phyloP scores from a whole-genome alignment of 306 rosid genomes.

The Rosa lucieae region DNA sequence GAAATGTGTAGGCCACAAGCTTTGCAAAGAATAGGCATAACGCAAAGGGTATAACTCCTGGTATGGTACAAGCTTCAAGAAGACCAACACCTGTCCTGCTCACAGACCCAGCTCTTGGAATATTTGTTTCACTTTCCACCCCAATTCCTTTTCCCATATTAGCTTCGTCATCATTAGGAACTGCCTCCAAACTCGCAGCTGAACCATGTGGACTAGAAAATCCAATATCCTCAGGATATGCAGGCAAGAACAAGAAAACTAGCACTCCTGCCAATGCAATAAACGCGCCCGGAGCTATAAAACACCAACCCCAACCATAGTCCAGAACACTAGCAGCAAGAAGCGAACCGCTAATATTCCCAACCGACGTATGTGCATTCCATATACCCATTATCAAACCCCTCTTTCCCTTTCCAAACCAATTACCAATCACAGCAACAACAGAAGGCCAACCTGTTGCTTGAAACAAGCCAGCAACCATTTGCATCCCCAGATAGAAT shows the following conservation, averaged over 20 bases:
- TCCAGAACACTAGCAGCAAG: conserved; percentile 73
- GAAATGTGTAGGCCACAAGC: conserved; percentile 84
- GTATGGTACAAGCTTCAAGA: conserved; percentile 67
- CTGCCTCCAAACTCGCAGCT: conserved; percentile 20
- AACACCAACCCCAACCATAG: conserved; percentile 93
- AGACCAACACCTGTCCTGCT: conserved; percentile 56
- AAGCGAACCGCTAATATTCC: conserved; percentile 75
- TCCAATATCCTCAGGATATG: conserved; percentile 71
- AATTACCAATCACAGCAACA: conserved; percentile 81
- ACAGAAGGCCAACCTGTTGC: conserved; percentile 94
- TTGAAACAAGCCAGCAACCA: conserved; percentile 76
- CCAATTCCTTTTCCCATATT: conserved; percentile 11
- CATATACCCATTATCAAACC: conserved; percentile 85
- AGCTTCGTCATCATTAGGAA: conserved; percentile 44
- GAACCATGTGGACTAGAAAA: conserved; percentile 32
- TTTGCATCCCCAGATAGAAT: conserved; percentile 61
- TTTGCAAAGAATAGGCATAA: conserved; percentile 82
- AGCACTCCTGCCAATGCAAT: conserved; percentile 58
- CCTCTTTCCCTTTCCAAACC: conserved; percentile 83
- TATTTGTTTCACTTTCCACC: conserved; percentile 15
- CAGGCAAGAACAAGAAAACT: conserved; percentile 60
- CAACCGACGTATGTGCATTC: conserved; percentile 87
- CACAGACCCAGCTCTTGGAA: conserved; percentile 24
- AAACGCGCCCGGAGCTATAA: conserved; percentile 50
- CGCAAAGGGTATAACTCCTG: conserved; percentile 78